A percentile compares a stretch with the other conserved stretches of the same genome.
phyloP scores from a whole-genome alignment of 257 asterid species.

The Petunia secreta region DNA sequence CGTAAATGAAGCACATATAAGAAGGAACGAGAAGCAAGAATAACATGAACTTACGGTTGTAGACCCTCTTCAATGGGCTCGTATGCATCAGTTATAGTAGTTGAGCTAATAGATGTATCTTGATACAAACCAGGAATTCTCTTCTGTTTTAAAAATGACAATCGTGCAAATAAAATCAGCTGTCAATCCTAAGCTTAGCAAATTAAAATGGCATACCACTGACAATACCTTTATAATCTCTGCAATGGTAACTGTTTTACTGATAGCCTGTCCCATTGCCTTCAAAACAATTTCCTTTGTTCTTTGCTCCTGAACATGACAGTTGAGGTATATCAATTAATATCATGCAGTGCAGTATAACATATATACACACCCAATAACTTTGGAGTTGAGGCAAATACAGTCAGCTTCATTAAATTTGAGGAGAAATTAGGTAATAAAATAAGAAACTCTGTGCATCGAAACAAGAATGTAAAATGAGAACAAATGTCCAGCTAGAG shows the following conservation, averaged over 20 bases:
- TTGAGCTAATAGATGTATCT: slow-evolving; percentile 57
- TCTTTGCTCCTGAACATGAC: slow-evolving; percentile 44
- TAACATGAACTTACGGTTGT: slow-evolving; percentile 45
- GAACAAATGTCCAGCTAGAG: neutral
- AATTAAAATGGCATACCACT: neutral
- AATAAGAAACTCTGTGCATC: neutral
- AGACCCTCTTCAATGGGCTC: slow-evolving; percentile 69
- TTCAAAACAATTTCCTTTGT: slow-evolving; percentile 52
- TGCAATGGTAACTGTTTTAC: slow-evolving; percentile 60
- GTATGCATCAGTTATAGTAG: slow-evolving; percentile 59
- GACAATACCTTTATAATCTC: slow-evolving; percentile 60
- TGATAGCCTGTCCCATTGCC: slow-evolving; percentile 71
- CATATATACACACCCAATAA: neutral
- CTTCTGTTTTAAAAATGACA: slow-evolving; percentile 39
- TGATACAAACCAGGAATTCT: slow-evolving; percentile 54
- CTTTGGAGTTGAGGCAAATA: slow-evolving; percentile 13
- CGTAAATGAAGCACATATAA: neutral
- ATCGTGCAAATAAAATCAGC: slow-evolving; percentile 15
- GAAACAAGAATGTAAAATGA: neutral
- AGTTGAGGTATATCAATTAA: neutral
- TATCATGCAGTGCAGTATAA: slow-evolving; percentile 10
- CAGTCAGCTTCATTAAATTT: neutral
- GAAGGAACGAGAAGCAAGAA: neutral
- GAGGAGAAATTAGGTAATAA: neutral
- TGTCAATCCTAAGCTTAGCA: neutral